A percentile compares a stretch with the other conserved stretches of the same genome.
phyloP scores from a whole-genome alignment of 2,329 filamentous ascomycete species.

The Botrytis deweyae region DNA sequence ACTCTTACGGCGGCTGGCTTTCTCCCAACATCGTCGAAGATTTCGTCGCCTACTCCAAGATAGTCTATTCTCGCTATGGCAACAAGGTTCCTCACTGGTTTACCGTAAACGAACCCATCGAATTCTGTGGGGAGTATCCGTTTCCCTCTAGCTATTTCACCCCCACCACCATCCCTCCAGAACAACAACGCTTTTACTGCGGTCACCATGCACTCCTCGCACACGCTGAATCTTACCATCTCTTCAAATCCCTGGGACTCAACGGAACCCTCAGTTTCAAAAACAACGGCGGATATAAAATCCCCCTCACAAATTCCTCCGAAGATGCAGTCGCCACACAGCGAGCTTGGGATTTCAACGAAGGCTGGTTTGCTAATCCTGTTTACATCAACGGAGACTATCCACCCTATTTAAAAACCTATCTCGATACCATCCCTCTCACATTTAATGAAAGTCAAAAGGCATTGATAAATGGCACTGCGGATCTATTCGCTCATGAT shows the following conservation, averaged over 20 bases:
- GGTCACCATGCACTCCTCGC: conserved; percentile 48
- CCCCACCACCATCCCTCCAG: conserved; percentile 40
- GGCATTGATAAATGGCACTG: conserved; percentile 49
- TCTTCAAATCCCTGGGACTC: conserved; percentile 53
- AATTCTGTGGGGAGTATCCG: conserved; percentile 34
- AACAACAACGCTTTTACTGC: conserved; percentile 43
- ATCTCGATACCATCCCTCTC: conserved; percentile 44
- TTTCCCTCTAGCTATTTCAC: conserved; percentile 42
- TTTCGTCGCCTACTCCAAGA: conserved; percentile 53
- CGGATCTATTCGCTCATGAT: conserved; percentile 58
- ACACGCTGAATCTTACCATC: conserved; percentile 50
- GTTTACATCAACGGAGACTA: conserved; percentile 53
- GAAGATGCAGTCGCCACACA: conserved; percentile 32
- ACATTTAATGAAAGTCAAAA: conserved; percentile 50
- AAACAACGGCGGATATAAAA: conserved; percentile 47
- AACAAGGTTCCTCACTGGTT: conserved; percentile 52
- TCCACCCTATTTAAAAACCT: conserved; percentile 43
- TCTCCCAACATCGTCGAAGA: conserved; percentile 49
- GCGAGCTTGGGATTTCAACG: conserved; percentile 42
- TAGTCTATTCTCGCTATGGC: conserved; percentile 51
- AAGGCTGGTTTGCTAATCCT: conserved; percentile 52
- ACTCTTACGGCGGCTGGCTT: conserved; percentile 45
- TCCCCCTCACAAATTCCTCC: conserved; percentile 44
- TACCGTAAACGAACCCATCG: conserved; percentile 52
- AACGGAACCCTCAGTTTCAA: conserved; percentile 49